A percentile compares a stretch with the other conserved stretches of the same genome.
Evolutionary conservation across 139 green algal genomes (phyloP).

Genomic region (Coelastrella sp.): DNA sequence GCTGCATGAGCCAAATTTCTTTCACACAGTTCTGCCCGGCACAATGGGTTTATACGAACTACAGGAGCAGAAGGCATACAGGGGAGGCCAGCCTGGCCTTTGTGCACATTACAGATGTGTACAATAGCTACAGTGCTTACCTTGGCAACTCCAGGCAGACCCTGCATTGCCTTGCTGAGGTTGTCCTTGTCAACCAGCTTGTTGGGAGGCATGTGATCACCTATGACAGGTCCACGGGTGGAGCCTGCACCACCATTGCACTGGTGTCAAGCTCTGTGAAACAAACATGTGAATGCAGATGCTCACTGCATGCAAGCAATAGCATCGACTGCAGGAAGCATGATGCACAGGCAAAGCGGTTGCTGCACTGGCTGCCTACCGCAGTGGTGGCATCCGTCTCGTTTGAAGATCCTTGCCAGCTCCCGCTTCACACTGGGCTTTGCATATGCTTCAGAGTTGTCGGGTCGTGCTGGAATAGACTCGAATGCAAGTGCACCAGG

Average conservation of each 20-base stretch:
- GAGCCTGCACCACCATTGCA: conserved; percentile 68
- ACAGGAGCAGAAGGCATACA: too few species aligned
- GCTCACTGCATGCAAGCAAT: too few species aligned
- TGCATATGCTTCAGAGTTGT: conserved; percentile 62
- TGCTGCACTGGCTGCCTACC: too few species aligned
- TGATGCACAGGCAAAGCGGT: too few species aligned
- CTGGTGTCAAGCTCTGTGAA: too few species aligned
- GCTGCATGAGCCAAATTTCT: too few species aligned
- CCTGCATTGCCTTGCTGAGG: neutral
- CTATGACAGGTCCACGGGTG: conserved; percentile 62
- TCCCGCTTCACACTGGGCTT: conserved; percentile 47
- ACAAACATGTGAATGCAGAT: too few species aligned
- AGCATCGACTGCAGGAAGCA: too few species aligned
- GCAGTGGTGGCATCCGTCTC: conserved; percentile 87
- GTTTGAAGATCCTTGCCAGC: conserved; percentile 63
- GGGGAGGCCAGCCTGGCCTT: too few species aligned
- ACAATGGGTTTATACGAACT: too few species aligned
- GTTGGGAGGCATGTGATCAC: conserved; percentile 90
- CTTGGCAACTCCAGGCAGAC: conserved; percentile 30
- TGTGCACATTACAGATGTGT: too few species aligned
- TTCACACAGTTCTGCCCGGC: too few species aligned
- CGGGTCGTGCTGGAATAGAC: conserved; percentile 67
- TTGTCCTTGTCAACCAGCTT: conserved; percentile 58
- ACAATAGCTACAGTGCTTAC: neutral
- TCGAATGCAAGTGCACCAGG: conserved; percentile 71